Evolutionary conservation across 139 green algal genomes (phyloP).

Genomic region (Coelastrella sp.): DNA sequence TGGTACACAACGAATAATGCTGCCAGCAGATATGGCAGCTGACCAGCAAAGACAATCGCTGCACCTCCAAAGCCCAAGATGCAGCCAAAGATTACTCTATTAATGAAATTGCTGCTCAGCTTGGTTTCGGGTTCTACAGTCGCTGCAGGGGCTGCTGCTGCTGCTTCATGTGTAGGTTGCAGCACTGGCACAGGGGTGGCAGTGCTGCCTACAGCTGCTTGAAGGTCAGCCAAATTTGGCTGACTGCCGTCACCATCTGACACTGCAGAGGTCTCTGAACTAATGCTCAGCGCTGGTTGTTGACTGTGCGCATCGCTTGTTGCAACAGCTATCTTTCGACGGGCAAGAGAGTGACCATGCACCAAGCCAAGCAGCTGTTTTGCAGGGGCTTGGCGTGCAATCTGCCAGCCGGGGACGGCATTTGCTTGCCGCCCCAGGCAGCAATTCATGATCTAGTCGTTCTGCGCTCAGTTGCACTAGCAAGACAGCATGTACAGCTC

Average conservation of each 20-base stretch:
- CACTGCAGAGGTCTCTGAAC: background rate
- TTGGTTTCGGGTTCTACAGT: background rate
- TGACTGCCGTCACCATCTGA: background rate
- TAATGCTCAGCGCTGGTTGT: background rate
- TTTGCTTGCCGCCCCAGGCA: conserved; percentile 19
- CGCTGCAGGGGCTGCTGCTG: conserved; percentile 11
- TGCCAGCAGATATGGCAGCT: conserved; percentile 63
- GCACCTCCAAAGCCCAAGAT: conserved; percentile 69
- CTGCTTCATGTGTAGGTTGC: background rate
- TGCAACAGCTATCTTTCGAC: background rate
- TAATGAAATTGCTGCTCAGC: conserved; percentile 58
- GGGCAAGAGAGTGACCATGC: background rate
- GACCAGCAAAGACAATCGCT: conserved; percentile 70
- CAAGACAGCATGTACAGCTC: background rate
- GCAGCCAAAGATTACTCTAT: conserved; percentile 71
- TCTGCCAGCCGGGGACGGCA: conserved; percentile 19
- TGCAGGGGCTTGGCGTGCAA: background rate
- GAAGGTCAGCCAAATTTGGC: background rate
- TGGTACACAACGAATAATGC: conserved; percentile 80
- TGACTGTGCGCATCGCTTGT: conserved; percentile 2
- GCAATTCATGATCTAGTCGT: conserved; percentile 1
- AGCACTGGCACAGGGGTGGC: background rate
- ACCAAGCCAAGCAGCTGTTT: background rate
- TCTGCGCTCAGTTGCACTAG: background rate
- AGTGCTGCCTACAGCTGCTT: conserved; percentile 9